Evolutionary conservation across 2,329 filamentous ascomycete genomes (phyloP).

Genomic region (Taxawa tesnikishii): DNA sequence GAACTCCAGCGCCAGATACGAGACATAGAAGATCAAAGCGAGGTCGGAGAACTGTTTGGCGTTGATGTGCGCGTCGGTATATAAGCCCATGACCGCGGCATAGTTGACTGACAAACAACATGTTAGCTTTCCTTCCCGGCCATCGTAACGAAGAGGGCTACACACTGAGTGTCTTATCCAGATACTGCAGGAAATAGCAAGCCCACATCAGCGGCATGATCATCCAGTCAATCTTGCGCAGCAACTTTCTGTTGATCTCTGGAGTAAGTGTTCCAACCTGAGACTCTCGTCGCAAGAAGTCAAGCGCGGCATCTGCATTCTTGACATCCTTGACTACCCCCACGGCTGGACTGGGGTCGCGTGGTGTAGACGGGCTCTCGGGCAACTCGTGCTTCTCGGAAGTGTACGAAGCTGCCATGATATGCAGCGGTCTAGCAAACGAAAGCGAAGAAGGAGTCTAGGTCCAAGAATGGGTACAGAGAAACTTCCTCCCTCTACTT

Average conservation of each 20-base stretch:
- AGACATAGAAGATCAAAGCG: constrained; percentile 23
- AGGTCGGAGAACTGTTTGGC: constrained; percentile 23
- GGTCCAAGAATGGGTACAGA: not conserved
- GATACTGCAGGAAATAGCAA: constrained; percentile 26
- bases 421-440: not conserved
- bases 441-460: not conserved
- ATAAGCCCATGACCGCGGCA: constrained; percentile 28
- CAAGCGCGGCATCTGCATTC: constrained; percentile 18
- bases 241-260: constrained; percentile 14
- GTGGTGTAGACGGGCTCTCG: not conserved
- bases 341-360: constrained; percentile 1
- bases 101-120: constrained; percentile 20
- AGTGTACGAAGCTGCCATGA: not conserved
- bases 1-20: constrained; percentile 25
- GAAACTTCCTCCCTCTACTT: no score
- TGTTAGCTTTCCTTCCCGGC: no score
- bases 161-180: constrained; percentile 23
- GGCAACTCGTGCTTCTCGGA: constrained; percentile 1
- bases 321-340: constrained; percentile 16
- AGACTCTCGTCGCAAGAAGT: constrained; percentile 17
- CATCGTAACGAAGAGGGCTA: no score
- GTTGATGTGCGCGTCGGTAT: constrained; percentile 21
- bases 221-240: constrained; percentile 27
- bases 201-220: constrained; percentile 27
- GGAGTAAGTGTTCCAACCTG: constrained; percentile 10